Base-by-base conservation (phyloP, 768 basidiomycete species). In the Boletus coccyginus region DNA sequence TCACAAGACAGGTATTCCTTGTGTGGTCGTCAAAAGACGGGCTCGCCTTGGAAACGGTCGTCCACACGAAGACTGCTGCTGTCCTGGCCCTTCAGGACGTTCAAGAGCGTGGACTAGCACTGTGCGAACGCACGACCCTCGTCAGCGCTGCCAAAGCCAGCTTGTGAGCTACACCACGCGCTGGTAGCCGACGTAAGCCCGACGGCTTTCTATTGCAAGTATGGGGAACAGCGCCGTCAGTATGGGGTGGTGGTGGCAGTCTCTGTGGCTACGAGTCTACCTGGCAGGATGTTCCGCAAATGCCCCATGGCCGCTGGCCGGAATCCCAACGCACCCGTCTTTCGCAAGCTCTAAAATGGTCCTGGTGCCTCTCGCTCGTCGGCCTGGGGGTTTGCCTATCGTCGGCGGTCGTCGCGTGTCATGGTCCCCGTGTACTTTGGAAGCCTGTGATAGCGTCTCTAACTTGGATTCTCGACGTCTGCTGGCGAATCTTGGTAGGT, bases 1-100 rank as follows among this genome's bases (percentile, higher is more conserved):
- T 81, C 88, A 94, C 76, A 98, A 98, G 87, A 98, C 98, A 95
- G 95, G 95, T 74, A 90, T 98, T 35, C 95, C 95, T 40, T 98
- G 98, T 77, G 92, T 94, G 62, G 97, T 99, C 63, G 94, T 96
- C 66, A 98, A 98, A 81, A 90, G 91, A 78, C 98, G 98, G 79
- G 93, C 96, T 54, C 92, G 96, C 72, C 92, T 98, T 68, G 96
- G 96, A 21, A 65, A 93, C 95, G 8, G 94, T 98, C 59, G 93
- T 95, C 40, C 92, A 97, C 84, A 97, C 97, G 87, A 97, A 97
- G 87, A 98, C 94, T 50, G 87, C 94, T 45, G 88, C 95, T 51
- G 89, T 95, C 51, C 77, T 97, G 53, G 88, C 91, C 40, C 74
- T 99, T 57, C 91, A 94, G 77, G 96, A 99, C 24, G 96, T 2